Percentiles rank a stretch among this genome's conserved stretches.
Conservation (phyloP, 2,329 filamentous ascomycete species). For the Alternaria dauci region DNA sequence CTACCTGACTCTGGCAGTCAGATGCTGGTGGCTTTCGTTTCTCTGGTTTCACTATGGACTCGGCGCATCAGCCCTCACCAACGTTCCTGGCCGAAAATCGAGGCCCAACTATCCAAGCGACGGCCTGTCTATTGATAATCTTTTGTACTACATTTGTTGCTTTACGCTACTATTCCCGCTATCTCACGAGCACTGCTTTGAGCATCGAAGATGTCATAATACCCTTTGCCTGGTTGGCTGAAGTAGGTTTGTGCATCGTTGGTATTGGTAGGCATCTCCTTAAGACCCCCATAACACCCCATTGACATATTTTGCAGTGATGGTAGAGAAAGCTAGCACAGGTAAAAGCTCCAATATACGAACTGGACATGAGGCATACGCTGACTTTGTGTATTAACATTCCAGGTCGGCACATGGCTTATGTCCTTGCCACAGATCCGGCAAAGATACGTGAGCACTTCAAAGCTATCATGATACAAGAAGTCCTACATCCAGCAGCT, state of each 20-base stretch:
- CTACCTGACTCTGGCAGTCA: conserved; percentile 22
- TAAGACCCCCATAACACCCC: neutral
- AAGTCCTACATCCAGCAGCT: conserved; percentile 36
- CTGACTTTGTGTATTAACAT: neutral
- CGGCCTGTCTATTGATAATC: conserved; percentile 28
- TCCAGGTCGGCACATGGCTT: conserved; percentile 31
- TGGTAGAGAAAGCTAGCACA: conserved; percentile 33
- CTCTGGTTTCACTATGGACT: conserved; percentile 3
- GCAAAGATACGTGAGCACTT: conserved; percentile 25
- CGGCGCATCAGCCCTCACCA: conserved; percentile 4
- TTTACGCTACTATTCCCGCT: conserved; percentile 34
- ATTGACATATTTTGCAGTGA: conserved; percentile 21
- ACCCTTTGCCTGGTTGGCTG: conserved; percentile 34
- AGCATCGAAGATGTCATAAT: conserved; percentile 31
- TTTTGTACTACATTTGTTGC: conserved; percentile 31
- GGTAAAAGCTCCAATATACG: conserved; percentile 2
- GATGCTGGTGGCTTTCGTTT: conserved; percentile 4
- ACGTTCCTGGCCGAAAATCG: conserved; percentile 27
- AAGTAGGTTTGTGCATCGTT: conserved; percentile 30
- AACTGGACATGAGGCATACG: neutral
- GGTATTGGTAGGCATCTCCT: conserved; percentile 28
- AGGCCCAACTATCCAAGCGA: conserved; percentile 24
- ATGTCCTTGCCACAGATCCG: conserved; percentile 24
- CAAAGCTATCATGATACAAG: conserved; percentile 36
- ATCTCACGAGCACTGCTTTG: conserved; percentile 25